Conservation (phyloP, 2,329 filamentous ascomycete genomes). For the Ceratocystis smalleyi region DNA sequence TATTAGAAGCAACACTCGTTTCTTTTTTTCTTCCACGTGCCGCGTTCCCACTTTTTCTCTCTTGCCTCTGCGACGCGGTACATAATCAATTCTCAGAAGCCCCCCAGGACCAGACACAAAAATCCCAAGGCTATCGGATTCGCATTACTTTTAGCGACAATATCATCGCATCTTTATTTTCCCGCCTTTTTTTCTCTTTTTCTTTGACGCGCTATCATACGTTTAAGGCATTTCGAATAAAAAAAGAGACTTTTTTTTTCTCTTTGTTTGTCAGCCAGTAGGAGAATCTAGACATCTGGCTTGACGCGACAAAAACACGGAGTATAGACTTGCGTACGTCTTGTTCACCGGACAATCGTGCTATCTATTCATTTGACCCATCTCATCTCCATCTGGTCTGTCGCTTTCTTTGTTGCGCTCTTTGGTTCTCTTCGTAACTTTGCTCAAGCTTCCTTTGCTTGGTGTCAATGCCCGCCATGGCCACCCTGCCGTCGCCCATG, state of each 20-base stretch:
- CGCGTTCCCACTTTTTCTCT: background rate
- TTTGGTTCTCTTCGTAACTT: background rate
- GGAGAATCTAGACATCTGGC: background rate
- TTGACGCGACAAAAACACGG: slow-evolving; percentile 2
- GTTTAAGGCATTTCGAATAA: background rate
- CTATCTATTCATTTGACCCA: background rate
- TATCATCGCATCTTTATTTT: background rate
- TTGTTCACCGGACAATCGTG: too few species aligned
- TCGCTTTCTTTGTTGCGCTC: background rate
- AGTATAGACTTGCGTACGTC: background rate
- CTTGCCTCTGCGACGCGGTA: background rate
- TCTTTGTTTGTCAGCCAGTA: background rate
- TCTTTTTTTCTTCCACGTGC: slow-evolving; percentile 1
- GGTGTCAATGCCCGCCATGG: slow-evolving; percentile 13
- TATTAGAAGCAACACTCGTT: slow-evolving; percentile 3
- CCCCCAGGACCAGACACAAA: background rate
- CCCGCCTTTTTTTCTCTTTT: background rate
- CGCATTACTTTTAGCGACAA: background rate
- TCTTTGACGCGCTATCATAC: background rate
- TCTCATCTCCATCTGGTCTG: background rate
- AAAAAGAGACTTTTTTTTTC: slow-evolving; percentile 1
- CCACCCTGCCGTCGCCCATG: slow-evolving; percentile 17
- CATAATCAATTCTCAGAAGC: background rate
- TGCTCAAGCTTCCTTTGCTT: background rate
- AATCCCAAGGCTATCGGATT: background rate